phyloP scores from a whole-genome alignment of 768 basidiomycete genomes.

The Amylocystis lapponica region DNA sequence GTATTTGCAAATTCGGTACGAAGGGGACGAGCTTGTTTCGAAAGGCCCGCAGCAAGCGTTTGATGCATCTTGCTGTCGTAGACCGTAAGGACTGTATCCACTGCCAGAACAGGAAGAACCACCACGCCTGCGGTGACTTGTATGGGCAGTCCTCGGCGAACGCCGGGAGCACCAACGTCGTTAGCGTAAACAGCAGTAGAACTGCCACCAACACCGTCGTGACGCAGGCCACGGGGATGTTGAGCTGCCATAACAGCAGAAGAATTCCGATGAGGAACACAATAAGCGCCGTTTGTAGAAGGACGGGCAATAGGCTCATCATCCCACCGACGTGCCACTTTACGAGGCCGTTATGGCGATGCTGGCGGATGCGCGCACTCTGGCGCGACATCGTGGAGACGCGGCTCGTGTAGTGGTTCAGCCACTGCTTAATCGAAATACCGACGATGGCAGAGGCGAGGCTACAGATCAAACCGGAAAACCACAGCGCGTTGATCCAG shows the following conservation, averaged over 20 bases:
- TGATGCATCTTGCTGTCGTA: not conserved
- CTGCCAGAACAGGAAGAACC: slow-evolving; percentile 4
- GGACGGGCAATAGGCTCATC: slow-evolving; percentile 12
- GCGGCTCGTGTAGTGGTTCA: slow-evolving; percentile 14
- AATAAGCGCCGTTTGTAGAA: slow-evolving; percentile 15
- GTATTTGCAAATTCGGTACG: too few species aligned
- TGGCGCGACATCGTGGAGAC: slow-evolving; percentile 17
- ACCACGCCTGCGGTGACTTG: slow-evolving; percentile 12
- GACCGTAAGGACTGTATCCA: not conserved
- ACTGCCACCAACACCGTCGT: slow-evolving; percentile 4
- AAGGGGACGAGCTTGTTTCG: not conserved
- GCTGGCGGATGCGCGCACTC: slow-evolving; percentile 18
- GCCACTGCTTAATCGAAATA: slow-evolving; percentile 25
- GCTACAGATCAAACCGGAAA: slow-evolving; percentile 17
- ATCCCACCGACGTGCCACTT: slow-evolving; percentile 15
- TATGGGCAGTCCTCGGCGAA: slow-evolving; percentile 11
- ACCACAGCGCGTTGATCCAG: slow-evolving; percentile 19
- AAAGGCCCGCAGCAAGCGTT: not conserved
- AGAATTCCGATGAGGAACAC: slow-evolving; percentile 20
- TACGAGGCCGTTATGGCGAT: slow-evolving; percentile 16
- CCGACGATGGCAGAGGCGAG: slow-evolving; percentile 20
- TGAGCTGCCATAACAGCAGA: slow-evolving; percentile 13
- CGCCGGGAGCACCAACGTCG: slow-evolving; percentile 5
- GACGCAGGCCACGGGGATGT: slow-evolving; percentile 10
- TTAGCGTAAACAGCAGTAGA: slow-evolving; percentile 1